phyloP scores from a whole-genome alignment of 1,284 basidiomycete genomes.

The Leccinum insigne region DNA sequence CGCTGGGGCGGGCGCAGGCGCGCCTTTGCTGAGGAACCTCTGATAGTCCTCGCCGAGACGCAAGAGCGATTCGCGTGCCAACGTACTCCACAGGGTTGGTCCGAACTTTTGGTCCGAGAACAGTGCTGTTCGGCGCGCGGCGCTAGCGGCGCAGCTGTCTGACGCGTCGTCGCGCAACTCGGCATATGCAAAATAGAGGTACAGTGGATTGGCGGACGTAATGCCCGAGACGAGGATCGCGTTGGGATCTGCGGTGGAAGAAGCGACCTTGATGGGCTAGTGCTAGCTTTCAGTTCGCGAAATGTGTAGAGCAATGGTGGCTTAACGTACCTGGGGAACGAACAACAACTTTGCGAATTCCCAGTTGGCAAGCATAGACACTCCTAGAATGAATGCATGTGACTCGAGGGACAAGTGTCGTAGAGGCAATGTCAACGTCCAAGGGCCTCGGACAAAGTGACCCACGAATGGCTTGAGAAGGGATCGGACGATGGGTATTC shows the following conservation, averaged over 20 bases:
- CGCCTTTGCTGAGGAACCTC: constrained; percentile 51
- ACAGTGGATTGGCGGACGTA: constrained; percentile 46
- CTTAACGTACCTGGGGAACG: constrained; percentile 45
- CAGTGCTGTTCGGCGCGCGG: constrained; percentile 50
- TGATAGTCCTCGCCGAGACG: constrained; percentile 68
- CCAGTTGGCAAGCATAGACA: constrained; percentile 55
- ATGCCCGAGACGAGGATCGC: constrained; percentile 61
- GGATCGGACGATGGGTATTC: constrained; percentile 48
- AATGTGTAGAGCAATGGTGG: not conserved
- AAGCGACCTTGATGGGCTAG: constrained; percentile 46
- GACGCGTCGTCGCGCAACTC: constrained; percentile 50
- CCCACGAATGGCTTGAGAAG: constrained; percentile 58
- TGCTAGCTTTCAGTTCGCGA: not conserved
- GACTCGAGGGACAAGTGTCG: constrained; percentile 45
- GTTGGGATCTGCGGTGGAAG: constrained; percentile 47
- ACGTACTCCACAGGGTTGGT: constrained; percentile 62
- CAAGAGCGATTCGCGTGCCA: constrained; percentile 59
- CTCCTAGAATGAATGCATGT: constrained; percentile 49
- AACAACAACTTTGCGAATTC: constrained; percentile 62
- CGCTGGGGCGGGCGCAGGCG: constrained; percentile 27
- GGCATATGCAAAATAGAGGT: constrained; percentile 57
- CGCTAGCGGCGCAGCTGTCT: constrained; percentile 40
- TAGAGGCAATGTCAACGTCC: constrained; percentile 51
- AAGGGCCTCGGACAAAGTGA: constrained; percentile 60
- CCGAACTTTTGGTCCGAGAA: constrained; percentile 72